Conservation (phyloP, 306 rosid species). For the Heteromeles arbutifolia region DNA sequence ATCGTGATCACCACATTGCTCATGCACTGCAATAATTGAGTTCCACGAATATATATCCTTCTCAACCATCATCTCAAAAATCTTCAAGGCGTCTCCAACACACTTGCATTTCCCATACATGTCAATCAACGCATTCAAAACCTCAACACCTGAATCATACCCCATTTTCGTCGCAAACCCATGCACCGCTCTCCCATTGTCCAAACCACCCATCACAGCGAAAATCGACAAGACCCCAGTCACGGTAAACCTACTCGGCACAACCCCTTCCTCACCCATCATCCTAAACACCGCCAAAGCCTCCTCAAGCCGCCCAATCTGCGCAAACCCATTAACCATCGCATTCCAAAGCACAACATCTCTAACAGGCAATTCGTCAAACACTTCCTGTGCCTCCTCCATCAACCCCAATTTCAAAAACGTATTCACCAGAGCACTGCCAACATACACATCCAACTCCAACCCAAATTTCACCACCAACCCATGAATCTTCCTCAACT, state of each 20-base stretch:
- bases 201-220: constrained; percentile 40
- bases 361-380: constrained; percentile 55
- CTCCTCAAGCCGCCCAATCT: constrained; percentile 56
- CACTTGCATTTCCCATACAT: constrained; percentile 85
- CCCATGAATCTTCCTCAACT: constrained; percentile 68
- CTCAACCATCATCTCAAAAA: constrained; percentile 62
- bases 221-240: constrained; percentile 68
- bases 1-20: constrained; percentile 48
- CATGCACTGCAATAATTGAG: constrained; percentile 62
- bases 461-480: constrained; percentile 61
- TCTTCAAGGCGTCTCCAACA: constrained; percentile 37
- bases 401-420: constrained; percentile 45
- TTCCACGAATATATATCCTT: constrained; percentile 85
- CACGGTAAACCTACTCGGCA: constrained; percentile 51
- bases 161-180: constrained; percentile 59
- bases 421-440: constrained; percentile 74
- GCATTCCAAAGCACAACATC: constrained; percentile 89
- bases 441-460: constrained; percentile 68
- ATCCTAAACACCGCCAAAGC: constrained; percentile 55
- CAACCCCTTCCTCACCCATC: constrained; percentile 47
- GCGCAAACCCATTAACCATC: constrained; percentile 66
- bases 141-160: constrained; percentile 49
- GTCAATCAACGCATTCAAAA: constrained; percentile 71
- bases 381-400: constrained; percentile 56
- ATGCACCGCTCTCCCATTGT: constrained; percentile 59